Evolutionary conservation across 1,284 basidiomycete species (phyloP).

Genomic region (Gastroboletus turbinatus): DNA sequence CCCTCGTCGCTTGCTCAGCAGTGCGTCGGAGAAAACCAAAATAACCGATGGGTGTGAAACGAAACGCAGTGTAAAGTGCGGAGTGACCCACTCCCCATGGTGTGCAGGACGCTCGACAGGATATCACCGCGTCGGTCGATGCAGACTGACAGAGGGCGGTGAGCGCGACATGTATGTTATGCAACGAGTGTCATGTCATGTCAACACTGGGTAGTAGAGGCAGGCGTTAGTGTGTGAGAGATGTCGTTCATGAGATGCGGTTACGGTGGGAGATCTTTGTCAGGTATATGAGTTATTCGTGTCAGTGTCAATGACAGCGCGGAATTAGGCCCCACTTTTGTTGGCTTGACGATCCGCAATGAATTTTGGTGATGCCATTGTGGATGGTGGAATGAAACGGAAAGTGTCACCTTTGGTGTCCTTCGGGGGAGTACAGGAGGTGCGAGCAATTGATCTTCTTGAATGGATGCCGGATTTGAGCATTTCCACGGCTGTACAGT

Average conservation of each 20-base stretch:
- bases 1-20: background rate
- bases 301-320: conserved; percentile 8
- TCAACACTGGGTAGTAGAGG: background rate
- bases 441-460: conserved; percentile 21
- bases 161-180: background rate
- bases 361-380: background rate
- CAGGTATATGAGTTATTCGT: background rate
- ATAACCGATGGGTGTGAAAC: background rate
- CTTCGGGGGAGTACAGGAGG: conserved; percentile 14
- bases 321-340: background rate
- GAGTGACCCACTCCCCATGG: conserved; percentile 1
- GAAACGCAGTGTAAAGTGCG: background rate
- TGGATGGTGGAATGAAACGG: background rate
- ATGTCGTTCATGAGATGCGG: background rate
- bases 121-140: background rate
- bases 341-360: background rate
- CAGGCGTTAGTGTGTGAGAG: background rate
- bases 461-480: background rate
- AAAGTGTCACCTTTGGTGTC: conserved; percentile 1
- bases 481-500: conserved; percentile 14
- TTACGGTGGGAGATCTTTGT: conserved; percentile 4
- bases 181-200: conserved; percentile 9
- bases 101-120: background rate
- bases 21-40: background rate
- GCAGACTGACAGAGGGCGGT: conserved; percentile 1